These are phyloP conservation scores for Ophiognomonia clavigignenti-juglandacearum DNA, from an alignment of 2,329 filamentous ascomycete species.

Conservation along the genomic window DNA sequence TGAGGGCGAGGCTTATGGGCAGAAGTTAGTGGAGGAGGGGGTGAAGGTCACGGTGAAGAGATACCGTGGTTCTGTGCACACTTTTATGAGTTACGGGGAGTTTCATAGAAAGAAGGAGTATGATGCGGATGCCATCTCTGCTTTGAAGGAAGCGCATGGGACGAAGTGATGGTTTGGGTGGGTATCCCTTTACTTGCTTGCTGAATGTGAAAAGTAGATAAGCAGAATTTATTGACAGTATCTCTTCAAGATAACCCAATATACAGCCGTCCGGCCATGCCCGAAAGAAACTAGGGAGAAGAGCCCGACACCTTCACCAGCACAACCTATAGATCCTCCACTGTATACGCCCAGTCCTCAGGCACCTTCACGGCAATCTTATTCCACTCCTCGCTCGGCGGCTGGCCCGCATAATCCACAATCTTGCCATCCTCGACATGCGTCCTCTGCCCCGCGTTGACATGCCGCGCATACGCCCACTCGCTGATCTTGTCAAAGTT, in stretches of 20 bases:
- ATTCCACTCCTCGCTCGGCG: slow-evolving; percentile 3
- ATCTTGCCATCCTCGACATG: slow-evolving; percentile 8
- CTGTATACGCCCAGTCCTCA: slow-evolving; percentile 3
- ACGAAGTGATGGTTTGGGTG: slow-evolving; percentile 4
- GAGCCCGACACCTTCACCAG: neutral
- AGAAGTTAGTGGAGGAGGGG: slow-evolving; percentile 30
- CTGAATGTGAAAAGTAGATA: too few species aligned
- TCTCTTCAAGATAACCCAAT: neutral
- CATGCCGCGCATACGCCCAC: slow-evolving; percentile 6
- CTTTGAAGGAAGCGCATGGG: slow-evolving; percentile 27
- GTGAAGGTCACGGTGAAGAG: slow-evolving; percentile 32
- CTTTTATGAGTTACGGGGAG: slow-evolving; percentile 28
- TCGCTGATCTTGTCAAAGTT: slow-evolving; percentile 8
- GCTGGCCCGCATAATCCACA: slow-evolving; percentile 4
- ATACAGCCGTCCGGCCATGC: neutral
- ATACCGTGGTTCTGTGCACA: slow-evolving; percentile 33
- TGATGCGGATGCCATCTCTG: slow-evolving; percentile 27
- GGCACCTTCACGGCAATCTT: slow-evolving; percentile 4
- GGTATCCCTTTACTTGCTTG: too few species aligned
- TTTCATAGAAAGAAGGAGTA: slow-evolving; percentile 28
- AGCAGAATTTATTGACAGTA: too few species aligned
- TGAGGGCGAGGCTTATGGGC: slow-evolving; percentile 35
- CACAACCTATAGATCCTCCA: neutral
- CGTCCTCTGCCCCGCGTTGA: neutral
- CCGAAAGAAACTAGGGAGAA: neutral